Percentiles rank a stretch among this genome's conserved stretches.
These are phyloP conservation scores for Pichia norvegensis DNA, from an alignment of 1,139 yeast species.

Conservation along the genomic window DNA sequence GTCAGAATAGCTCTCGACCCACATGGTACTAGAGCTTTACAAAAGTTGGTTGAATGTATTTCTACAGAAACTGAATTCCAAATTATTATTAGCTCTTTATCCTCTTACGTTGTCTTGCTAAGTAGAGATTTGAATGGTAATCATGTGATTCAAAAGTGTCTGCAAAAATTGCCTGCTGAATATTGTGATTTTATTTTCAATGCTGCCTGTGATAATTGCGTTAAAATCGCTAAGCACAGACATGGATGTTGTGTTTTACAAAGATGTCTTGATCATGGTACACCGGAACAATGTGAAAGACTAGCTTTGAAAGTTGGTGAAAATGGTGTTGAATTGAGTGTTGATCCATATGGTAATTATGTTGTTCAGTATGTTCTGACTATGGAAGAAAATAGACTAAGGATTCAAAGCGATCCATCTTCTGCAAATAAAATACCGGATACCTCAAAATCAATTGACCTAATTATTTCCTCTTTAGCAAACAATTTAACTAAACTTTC, in stretches of 20 bases:
- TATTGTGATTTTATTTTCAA: conserved; percentile 83
- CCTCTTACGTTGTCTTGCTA: conserved; percentile 68
- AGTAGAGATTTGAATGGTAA: conserved; percentile 92
- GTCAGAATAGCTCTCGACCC: conserved; percentile 69
- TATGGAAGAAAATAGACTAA: conserved; percentile 34
- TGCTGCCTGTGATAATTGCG: conserved; percentile 69
- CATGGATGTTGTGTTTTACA: conserved; percentile 98
- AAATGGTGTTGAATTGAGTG: conserved; percentile 62
- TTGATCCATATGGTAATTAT: conserved; percentile 95
- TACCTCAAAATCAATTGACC: conserved; percentile 25
- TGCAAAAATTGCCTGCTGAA: conserved; percentile 61
- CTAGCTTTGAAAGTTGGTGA: conserved; percentile 44
- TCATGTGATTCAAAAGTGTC: conserved; percentile 90
- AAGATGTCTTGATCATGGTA: conserved; percentile 84
- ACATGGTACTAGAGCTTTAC: conserved; percentile 94
- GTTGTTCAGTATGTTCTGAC: conserved; percentile 86
- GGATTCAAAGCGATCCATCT: conserved; percentile 22
- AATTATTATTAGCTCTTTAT: conserved; percentile 51
- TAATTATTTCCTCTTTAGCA: conserved; percentile 25
- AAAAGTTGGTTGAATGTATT: conserved; percentile 71
- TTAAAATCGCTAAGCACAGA: conserved; percentile 85
- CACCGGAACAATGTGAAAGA: conserved; percentile 52
- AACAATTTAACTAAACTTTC: conserved; percentile 54
- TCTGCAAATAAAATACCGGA: conserved; percentile 37
- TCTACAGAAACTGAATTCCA: conserved; percentile 49